Percentiles rank a stretch among this genome's conserved stretches.
Evolutionary conservation across 345 rosid species (phyloP).

Genomic region (Citrus reticulata): DNA sequence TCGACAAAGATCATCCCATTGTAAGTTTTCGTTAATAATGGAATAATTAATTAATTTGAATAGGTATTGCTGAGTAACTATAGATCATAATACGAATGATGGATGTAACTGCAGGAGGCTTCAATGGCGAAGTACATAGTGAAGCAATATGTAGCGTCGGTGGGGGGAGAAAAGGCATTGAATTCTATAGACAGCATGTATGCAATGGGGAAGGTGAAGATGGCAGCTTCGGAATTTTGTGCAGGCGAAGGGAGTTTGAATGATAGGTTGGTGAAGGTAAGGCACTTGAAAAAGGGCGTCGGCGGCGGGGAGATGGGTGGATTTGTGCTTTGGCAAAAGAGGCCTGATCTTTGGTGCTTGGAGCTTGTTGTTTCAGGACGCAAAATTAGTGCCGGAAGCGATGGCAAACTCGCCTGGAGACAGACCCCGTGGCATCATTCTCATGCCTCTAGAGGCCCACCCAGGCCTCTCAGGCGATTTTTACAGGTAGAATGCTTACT

Average conservation of each 20-base stretch:
- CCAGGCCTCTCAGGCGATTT: slow-evolving; percentile 79
- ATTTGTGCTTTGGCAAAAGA: slow-evolving; percentile 88
- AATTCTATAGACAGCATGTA: slow-evolving; percentile 69
- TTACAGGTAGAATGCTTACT: slow-evolving; percentile 49
- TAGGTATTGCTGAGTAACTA: too few relatives aligned
- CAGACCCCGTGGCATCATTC: slow-evolving; percentile 96
- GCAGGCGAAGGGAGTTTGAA: slow-evolving; percentile 56
- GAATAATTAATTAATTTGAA: neutral
- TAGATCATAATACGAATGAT: neutral
- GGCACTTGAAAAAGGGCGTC: slow-evolving; percentile 35
- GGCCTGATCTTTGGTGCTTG: slow-evolving; percentile 82
- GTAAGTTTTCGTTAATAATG: slow-evolving; percentile 32
- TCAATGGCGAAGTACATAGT: slow-evolving; percentile 95
- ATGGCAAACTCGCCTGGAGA: slow-evolving; percentile 86
- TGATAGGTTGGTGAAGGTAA: slow-evolving; percentile 42
- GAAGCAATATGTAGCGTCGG: slow-evolving; percentile 83
- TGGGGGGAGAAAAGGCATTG: slow-evolving; percentile 77
- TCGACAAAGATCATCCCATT: slow-evolving; percentile 54
- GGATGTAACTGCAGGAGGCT: slow-evolving; percentile 41
- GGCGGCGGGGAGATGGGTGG: slow-evolving; percentile 79
- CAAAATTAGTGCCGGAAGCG: slow-evolving; percentile 93
- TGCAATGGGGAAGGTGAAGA: slow-evolving; percentile 93
- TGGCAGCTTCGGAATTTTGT: slow-evolving; percentile 77
- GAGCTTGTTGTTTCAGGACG: slow-evolving; percentile 86
- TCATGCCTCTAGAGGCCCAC: slow-evolving; percentile 85